Evolutionary conservation across 129 eudicot genomes (phyloP).

Genomic region (Flaveria trinervia): DNA sequence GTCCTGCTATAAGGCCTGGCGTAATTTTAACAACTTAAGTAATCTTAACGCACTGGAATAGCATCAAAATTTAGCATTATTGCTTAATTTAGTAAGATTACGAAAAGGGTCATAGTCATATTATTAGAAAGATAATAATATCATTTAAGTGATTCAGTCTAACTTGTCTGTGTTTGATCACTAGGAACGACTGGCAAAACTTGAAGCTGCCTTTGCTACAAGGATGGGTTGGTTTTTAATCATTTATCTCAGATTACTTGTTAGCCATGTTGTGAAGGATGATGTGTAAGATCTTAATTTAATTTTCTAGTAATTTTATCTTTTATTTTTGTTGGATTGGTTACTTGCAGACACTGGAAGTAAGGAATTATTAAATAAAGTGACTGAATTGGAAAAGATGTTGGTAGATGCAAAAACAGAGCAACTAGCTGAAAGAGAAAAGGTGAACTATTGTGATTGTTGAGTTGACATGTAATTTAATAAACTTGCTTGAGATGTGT

Average conservation of each 20-base stretch:
- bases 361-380: conserved; percentile 47
- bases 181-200: conserved; percentile 80
- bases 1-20: too few relatives aligned
- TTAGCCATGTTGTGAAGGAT: not conserved
- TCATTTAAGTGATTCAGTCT: not conserved
- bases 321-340: conserved; percentile 2
- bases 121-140: not conserved
- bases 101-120: too few relatives aligned
- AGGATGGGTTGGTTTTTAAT: conserved; percentile 45
- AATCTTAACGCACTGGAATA: too few relatives aligned
- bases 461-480: not conserved
- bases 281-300: not conserved
- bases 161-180: conserved; percentile 7
- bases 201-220: conserved; percentile 57
- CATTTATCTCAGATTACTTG: not conserved
- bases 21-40: too few relatives aligned
- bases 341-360: conserved; percentile 49
- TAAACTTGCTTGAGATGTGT: not conserved
- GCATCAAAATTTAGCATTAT: too few relatives aligned
- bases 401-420: conserved; percentile 50
- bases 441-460: conserved; percentile 36
- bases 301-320: too few relatives aligned
- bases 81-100: too few relatives aligned
- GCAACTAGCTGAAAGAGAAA: conserved; percentile 60
- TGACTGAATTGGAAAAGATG: conserved; percentile 50